Evolutionary conservation across 352 stramenopile genomes (phyloP).

Genomic region (Phytophthora hybrid): DNA sequence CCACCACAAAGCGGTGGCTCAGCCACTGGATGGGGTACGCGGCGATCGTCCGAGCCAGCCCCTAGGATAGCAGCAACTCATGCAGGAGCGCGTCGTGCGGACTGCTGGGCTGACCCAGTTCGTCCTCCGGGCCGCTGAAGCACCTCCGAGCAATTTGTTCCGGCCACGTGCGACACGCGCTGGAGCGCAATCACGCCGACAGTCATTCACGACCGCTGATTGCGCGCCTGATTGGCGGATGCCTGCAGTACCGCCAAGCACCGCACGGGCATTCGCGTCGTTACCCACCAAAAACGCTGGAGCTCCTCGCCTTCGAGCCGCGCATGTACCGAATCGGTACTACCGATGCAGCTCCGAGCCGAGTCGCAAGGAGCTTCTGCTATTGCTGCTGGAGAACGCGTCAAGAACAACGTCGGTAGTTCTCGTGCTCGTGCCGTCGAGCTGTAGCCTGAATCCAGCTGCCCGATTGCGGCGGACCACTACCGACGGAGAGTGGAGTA

Average conservation of each 20-base stretch:
- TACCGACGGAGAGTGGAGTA: slow-evolving; percentile 19
- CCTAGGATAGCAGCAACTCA: not conserved
- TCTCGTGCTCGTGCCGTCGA: not conserved
- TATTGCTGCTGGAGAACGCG: not conserved
- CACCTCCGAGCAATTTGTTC: not conserved
- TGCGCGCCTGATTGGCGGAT: slow-evolving; percentile 14
- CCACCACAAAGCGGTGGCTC: not conserved
- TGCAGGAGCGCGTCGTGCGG: not conserved
- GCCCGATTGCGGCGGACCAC: slow-evolving; percentile 23
- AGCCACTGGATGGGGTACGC: not conserved
- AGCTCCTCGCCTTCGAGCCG: not conserved
- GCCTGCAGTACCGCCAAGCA: slow-evolving; percentile 25
- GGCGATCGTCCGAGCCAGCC: not conserved
- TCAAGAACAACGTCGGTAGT: not conserved
- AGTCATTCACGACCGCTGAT: slow-evolving; percentile 24
- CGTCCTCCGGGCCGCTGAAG: not conserved
- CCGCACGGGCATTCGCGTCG: slow-evolving; percentile 21
- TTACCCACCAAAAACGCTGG: slow-evolving; percentile 23
- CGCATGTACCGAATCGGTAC: not conserved
- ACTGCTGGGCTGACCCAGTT: not conserved
- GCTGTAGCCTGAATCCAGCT: slow-evolving; percentile 24
- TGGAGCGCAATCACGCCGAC: slow-evolving; percentile 24
- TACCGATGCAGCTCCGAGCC: too few relatives aligned
- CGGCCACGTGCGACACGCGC: slow-evolving; percentile 18
- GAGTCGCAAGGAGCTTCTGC: not conserved